Evolutionary conservation across 768 basidiomycete species (phyloP).

Genomic region (Boletus eberwhitei): DNA sequence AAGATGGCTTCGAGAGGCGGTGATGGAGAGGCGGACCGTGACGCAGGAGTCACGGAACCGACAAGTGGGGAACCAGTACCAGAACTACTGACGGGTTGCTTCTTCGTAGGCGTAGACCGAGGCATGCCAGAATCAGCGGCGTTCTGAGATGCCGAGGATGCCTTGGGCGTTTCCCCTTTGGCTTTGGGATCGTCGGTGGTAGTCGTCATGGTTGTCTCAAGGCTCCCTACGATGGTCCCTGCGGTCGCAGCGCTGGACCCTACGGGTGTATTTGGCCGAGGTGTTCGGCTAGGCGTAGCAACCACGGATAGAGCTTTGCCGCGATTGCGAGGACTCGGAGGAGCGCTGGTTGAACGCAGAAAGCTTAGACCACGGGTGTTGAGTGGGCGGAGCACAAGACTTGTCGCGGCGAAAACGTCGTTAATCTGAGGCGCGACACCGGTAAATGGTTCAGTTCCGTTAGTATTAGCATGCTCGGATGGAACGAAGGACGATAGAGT

Average conservation of each 20-base stretch:
- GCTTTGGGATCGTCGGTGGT: conserved; percentile 1
- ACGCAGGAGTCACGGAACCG: conserved; percentile 11
- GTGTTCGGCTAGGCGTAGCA: conserved; percentile 2
- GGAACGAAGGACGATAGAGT: conserved; percentile 43
- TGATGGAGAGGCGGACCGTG: conserved; percentile 45
- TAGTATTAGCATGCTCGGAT: conserved; percentile 31
- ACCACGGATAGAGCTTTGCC: conserved; percentile 1
- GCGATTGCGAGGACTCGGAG: conserved; percentile 46
- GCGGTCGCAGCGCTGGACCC: not conserved
- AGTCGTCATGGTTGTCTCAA: no score
- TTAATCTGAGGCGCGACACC: conserved; percentile 5
- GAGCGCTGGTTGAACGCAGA: conserved; percentile 55
- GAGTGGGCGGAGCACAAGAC: conserved; percentile 37
- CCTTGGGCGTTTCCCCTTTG: not conserved
- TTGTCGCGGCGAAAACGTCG: conserved; percentile 13
- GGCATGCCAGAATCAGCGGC: not conserved
- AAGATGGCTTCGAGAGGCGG: conserved; percentile 65
- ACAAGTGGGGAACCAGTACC: conserved; percentile 11
- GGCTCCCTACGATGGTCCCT: not conserved
- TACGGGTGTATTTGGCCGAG: not conserved
- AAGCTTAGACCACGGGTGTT: conserved; percentile 49
- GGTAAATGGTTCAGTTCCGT: conserved; percentile 15
- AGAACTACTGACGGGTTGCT: conserved; percentile 13
- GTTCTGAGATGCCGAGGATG: not conserved
- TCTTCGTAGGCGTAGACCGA: conserved; percentile 12